Evolutionary conservation across 352 stramenopile genomes (phyloP).

Genomic region (Globisporangium yorkense): DNA sequence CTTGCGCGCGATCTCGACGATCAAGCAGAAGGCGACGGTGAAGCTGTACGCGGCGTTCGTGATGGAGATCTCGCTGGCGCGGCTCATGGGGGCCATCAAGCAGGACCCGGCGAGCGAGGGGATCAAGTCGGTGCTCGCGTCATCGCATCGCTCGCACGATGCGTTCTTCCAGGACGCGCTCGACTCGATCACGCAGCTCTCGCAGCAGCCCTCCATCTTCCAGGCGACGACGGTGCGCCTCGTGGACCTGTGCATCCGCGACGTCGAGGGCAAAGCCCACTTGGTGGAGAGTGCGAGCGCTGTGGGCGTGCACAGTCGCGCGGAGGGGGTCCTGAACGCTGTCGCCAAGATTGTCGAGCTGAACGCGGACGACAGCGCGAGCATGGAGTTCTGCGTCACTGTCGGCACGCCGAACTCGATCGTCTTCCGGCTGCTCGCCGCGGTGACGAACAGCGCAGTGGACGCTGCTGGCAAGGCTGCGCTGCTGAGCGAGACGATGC

Average conservation of each 20-base stretch:
- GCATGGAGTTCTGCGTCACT: slow-evolving; percentile 79
- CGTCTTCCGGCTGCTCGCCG: slow-evolving; percentile 57
- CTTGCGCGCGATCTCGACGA: slow-evolving; percentile 70
- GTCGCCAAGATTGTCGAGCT: slow-evolving; percentile 80
- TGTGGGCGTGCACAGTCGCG: slow-evolving; percentile 24
- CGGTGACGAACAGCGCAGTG: slow-evolving; percentile 52
- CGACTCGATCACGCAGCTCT: slow-evolving; percentile 69
- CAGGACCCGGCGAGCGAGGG: slow-evolving; percentile 16
- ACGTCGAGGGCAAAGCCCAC: slow-evolving; percentile 16
- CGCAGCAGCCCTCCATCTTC: slow-evolving; percentile 70
- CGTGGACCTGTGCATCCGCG: slow-evolving; percentile 47
- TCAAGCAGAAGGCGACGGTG: slow-evolving; percentile 41
- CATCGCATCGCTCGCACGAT: slow-evolving; percentile 48
- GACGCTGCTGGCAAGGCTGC: slow-evolving; percentile 22
- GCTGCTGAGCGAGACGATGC: slow-evolving; percentile 32
- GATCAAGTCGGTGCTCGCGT: slow-evolving; percentile 33
- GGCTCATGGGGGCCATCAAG: slow-evolving; percentile 61
- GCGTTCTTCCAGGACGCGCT: slow-evolving; percentile 69
- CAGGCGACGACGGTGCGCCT: slow-evolving; percentile 70
- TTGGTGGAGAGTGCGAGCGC: slow-evolving; percentile 32
- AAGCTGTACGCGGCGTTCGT: slow-evolving; percentile 63
- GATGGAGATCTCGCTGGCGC: slow-evolving; percentile 65
- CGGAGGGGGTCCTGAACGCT: slow-evolving; percentile 52
- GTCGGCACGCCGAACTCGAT: slow-evolving; percentile 23
- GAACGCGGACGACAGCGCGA: slow-evolving; percentile 59